Base-by-base conservation (phyloP, 768 basidiomycete species). In the Termitomyces titanicus region DNA sequence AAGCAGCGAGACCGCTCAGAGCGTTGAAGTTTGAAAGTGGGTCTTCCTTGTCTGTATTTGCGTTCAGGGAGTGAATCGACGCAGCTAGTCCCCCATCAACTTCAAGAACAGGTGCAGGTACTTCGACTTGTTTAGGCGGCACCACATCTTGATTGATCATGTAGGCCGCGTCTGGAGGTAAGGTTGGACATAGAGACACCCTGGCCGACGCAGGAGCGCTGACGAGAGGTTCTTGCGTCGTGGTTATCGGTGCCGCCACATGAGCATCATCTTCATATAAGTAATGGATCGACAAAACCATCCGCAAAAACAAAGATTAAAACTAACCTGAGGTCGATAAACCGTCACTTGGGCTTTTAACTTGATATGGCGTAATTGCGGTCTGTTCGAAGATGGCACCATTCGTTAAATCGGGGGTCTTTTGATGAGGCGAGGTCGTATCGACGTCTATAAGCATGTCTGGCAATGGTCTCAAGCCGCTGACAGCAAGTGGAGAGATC, bases 401-500 rank as follows among this genome's bases (percentile, higher is more conserved):
- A 34, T 44, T 51, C 18, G 24, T 37, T 9, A 27, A 27, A 17
- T 51, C 45, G 0, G 55, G 34, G 10, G 34, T 34, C 27, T 47
- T 29, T 29, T 22, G 31, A 39, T 37, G 59, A 42, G 56, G 18
- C 18, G 58, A 61, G 3, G 61, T 61, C 18, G 57, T 63, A 33
- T 61, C 55, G 34, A 61, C 51, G 37, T 68, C 64, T 7, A 55
- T 54, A 55, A 66, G 52, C 56, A 77, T 68, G 53, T 84, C 78
- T 34, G 88, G 79, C 6, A 89, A 70, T 15, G 86, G 78, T 63
- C 72, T 82, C 45, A 89, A 72, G 27, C 84, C 77, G 59, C 83
- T 85, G 48, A 81, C 80, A 20, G 86, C 74, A 51, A 89, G 86
- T 1, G 88, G 87, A 3, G 88, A 88, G 44, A 88, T 86, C 52